Evolutionary conservation across 108 stramenopile species (phyloP).

Genomic region (Epipyxis sp.): DNA sequence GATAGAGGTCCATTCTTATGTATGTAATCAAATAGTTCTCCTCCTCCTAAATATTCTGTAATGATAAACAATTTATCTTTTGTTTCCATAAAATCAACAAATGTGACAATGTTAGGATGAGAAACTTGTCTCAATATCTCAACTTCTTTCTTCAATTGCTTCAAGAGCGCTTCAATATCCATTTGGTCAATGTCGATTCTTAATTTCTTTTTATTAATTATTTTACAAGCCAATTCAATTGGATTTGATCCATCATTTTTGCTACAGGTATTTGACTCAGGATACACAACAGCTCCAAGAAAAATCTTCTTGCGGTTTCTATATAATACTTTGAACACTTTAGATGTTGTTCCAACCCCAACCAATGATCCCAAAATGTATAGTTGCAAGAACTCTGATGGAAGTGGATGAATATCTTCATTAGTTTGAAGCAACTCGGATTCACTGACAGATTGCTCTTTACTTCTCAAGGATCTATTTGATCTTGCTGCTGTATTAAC

Average conservation of each 20-base stretch:
- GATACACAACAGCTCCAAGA: neutral
- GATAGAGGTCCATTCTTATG: conserved; percentile 10
- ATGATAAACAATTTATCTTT: conserved; percentile 13
- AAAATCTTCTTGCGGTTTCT: neutral
- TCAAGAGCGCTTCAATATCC: conserved; percentile 16
- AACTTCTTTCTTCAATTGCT: conserved; percentile 33
- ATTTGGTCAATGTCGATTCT: conserved; percentile 19
- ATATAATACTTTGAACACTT: neutral
- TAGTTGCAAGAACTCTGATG: neutral
- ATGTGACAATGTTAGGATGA: conserved; percentile 34
- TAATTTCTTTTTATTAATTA: conserved; percentile 32
- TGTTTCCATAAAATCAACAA: conserved; percentile 26
- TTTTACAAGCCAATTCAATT: conserved; percentile 23
- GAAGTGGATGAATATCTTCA: too few relatives aligned
- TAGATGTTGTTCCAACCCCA: conserved; percentile 7
- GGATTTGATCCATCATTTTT: neutral
- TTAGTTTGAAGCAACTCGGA: too few relatives aligned
- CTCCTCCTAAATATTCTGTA: conserved; percentile 27
- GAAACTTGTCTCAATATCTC: conserved; percentile 24
- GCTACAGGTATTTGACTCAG: too few relatives aligned
- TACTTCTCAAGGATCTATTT: too few relatives aligned
- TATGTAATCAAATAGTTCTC: conserved; percentile 31
- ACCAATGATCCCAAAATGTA: neutral
- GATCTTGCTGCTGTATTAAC: too few relatives aligned
- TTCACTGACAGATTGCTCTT: too few relatives aligned